Percentiles rank a stretch among this genome's conserved stretches.
phyloP scores from a whole-genome alignment of 805 yeast genomes.

The Barnettozyma californica region DNA sequence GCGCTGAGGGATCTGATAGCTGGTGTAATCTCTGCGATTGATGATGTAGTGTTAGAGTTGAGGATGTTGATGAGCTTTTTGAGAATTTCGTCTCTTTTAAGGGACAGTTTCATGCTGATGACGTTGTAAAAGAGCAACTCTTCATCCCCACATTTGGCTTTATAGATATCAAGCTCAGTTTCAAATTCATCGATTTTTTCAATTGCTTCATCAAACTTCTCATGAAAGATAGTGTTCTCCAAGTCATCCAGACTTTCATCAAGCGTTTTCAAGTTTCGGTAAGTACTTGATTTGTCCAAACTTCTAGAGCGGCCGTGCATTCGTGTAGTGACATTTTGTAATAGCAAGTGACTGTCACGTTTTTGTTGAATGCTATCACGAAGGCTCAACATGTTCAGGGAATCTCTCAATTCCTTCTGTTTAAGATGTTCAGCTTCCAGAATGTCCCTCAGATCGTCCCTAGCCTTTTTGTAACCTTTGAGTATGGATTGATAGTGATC shows the following conservation, averaged over 20 bases:
- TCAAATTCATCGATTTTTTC: conserved; percentile 31
- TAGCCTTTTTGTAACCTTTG: conserved; percentile 54
- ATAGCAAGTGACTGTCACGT: conserved; percentile 30
- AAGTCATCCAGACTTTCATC: conserved; percentile 65
- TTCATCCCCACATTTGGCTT: conserved; percentile 22
- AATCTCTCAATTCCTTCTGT: conserved; percentile 38
- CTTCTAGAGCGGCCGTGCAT: conserved; percentile 57
- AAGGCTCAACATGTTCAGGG: conserved; percentile 37
- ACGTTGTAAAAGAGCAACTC: conserved; percentile 29
- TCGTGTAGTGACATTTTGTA: conserved; percentile 56
- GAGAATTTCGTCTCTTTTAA: conserved; percentile 28
- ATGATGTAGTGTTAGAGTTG: conserved; percentile 15
- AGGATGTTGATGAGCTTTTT: conserved; percentile 33
- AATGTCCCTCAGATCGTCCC: conserved; percentile 53
- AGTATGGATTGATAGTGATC: conserved; percentile 53
- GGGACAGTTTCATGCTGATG: conserved; percentile 28
- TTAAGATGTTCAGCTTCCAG: conserved; percentile 44
- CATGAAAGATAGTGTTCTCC: conserved; percentile 62
- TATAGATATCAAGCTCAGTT: conserved; percentile 14
- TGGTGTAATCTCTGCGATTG: conserved; percentile 22
- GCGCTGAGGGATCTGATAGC: conserved; percentile 29
- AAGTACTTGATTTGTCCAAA: conserved; percentile 37
- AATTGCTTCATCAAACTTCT: conserved; percentile 43
- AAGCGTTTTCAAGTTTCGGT: conserved; percentile 44
- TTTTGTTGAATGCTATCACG: conserved; percentile 13